These are phyloP conservation scores for Brassica carinata DNA, from an alignment of 345 rosid genomes.

Conservation along the genomic window DNA sequence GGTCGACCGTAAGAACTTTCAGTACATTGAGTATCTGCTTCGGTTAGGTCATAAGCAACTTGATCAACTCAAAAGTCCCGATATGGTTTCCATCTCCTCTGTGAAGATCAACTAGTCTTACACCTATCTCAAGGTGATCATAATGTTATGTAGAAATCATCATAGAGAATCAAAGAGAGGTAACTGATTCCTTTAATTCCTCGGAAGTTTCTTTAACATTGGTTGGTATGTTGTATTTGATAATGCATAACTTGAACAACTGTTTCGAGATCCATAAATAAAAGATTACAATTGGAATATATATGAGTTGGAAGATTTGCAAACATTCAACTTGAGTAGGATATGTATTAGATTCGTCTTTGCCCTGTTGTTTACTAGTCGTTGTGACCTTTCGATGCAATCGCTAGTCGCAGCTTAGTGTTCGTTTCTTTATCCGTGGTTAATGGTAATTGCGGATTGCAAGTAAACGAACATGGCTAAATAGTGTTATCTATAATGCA, in stretches of 20 bases:
- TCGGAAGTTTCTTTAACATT: neutral
- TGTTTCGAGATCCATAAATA: neutral
- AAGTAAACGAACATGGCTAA: neutral
- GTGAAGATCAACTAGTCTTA: slow-evolving; percentile 29
- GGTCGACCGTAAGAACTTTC: slow-evolving; percentile 79
- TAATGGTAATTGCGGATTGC: too few relatives aligned
- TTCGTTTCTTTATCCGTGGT: too few relatives aligned
- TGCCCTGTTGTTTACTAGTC: neutral
- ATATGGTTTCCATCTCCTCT: slow-evolving; percentile 52
- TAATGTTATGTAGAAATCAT: slow-evolving; percentile 6
- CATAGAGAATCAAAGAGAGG: slow-evolving; percentile 11
- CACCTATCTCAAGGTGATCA: neutral
- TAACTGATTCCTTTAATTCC: slow-evolving; percentile 5
- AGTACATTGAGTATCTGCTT: slow-evolving; percentile 77
- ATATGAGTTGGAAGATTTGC: neutral
- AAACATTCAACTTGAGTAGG: neutral
- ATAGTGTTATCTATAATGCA: neutral
- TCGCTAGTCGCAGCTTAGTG: too few relatives aligned
- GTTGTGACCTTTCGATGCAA: too few relatives aligned
- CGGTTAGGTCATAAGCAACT: slow-evolving; percentile 81
- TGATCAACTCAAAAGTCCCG: slow-evolving; percentile 72
- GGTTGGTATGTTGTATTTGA: neutral
- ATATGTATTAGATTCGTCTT: neutral
- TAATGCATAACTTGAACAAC: neutral
- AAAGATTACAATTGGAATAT: neutral